These are phyloP conservation scores for Parathielavia hyrcaniae DNA, from an alignment of 495 filamentous ascomycete species.

Conservation along the genomic window DNA sequence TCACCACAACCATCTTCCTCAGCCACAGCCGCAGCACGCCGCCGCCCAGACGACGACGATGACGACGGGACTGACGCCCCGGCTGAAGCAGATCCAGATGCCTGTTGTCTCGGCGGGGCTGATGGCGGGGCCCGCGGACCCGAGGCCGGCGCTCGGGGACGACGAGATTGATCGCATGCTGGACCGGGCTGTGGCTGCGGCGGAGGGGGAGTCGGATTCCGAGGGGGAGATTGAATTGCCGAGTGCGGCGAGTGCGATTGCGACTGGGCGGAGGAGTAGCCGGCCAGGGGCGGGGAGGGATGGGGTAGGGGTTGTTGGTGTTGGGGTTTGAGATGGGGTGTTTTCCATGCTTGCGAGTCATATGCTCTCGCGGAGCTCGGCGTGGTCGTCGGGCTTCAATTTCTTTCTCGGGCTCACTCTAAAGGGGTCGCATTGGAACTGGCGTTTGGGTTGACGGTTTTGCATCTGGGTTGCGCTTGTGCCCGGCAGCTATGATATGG, in stretches of 20 bases:
- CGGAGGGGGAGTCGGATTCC: conserved; percentile 40
- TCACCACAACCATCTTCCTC: not conserved
- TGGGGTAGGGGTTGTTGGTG: no score
- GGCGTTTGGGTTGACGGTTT: no score
- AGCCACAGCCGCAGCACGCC: not conserved
- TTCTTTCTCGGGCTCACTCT: no score
- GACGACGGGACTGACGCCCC: not conserved
- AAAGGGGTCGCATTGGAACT: no score
- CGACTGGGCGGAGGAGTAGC: no score
- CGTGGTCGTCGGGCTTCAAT: no score
- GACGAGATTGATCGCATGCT: conserved; percentile 47
- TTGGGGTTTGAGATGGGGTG: no score
- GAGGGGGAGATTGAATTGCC: conserved; percentile 46
- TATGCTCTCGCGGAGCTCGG: no score
- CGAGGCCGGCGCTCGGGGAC: conserved; percentile 34
- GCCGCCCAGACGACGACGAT: not conserved
- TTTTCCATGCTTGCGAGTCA: no score
- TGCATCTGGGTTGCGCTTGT: no score
- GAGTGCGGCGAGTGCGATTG: not conserved
- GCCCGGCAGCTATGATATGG: no score
- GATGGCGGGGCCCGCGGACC: conserved; percentile 27
- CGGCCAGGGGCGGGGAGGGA: no score
- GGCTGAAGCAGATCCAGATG: conserved; percentile 34
- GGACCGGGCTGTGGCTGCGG: conserved; percentile 37
- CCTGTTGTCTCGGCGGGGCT: conserved; percentile 39